Evolutionary conservation across 2,329 filamentous ascomycete genomes (phyloP).

Genomic region (Calonectria leucothoes): DNA sequence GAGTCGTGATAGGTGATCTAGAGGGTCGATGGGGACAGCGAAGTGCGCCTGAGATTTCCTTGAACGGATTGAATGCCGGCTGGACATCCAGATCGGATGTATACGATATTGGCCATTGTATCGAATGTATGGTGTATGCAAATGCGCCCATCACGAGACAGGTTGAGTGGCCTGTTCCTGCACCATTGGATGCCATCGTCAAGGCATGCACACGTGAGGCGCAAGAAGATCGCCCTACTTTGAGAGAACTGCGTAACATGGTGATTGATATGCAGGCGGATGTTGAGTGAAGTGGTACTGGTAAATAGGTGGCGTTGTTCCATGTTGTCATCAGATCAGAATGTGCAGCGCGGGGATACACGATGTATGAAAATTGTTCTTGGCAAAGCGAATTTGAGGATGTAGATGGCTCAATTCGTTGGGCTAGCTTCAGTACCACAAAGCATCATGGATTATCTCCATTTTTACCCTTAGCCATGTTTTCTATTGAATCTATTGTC

Average conservation of each 20-base stretch:
- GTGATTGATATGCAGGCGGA: no score
- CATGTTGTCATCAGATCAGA: no score
- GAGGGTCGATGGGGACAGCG: not conserved
- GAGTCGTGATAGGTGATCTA: not conserved
- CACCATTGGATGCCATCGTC: not conserved
- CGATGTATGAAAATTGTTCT: no score
- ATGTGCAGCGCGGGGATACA: no score
- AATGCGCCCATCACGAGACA: not conserved
- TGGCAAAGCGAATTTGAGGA: no score
- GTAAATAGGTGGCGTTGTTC: no score
- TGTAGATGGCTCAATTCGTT: no score
- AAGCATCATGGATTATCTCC: no score
- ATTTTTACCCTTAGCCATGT: no score
- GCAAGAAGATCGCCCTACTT: not conserved
- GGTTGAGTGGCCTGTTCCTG: not conserved
- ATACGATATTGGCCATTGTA: not conserved
- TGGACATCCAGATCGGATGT: not conserved
- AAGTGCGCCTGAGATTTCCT: not conserved
- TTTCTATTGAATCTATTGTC: no score
- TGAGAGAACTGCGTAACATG: not conserved
- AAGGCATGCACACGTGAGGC: not conserved
- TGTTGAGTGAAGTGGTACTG: no score
- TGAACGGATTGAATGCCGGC: not conserved
- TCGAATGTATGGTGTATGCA: not conserved
- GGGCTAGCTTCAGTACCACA: no score